A percentile compares a stretch with the other conserved stretches of the same genome.
phyloP scores from a whole-genome alignment of 352 stramenopile species.

The Pythium volutum region DNA sequence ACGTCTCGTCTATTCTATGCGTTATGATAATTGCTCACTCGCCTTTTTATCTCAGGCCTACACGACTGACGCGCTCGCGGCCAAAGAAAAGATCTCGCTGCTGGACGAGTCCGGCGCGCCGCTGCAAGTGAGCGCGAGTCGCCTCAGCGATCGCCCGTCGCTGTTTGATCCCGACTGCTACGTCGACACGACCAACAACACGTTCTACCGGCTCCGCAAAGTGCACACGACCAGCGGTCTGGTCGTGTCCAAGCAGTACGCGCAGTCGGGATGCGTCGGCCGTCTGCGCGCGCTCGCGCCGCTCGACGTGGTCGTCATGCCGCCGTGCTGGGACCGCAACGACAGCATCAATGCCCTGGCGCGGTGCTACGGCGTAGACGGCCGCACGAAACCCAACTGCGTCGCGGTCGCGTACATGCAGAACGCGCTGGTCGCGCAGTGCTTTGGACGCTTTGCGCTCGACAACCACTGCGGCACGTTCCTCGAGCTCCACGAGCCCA shows the following conservation, averaged over 20 bases:
- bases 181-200: constrained; percentile 40
- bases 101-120: constrained; percentile 61
- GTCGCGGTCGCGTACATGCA: constrained; percentile 80
- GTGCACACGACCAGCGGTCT: constrained; percentile 38
- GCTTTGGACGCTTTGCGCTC: constrained; percentile 58
- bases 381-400: constrained; percentile 50
- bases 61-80: constrained; percentile 31
- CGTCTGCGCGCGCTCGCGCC: constrained; percentile 45
- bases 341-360: constrained; percentile 59
- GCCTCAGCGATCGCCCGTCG: constrained; percentile 63
- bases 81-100: constrained; percentile 59
- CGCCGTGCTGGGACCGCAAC: constrained; percentile 85
- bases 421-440: constrained; percentile 76
- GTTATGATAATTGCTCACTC: background rate
- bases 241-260: constrained; percentile 48
- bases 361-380: constrained; percentile 65
- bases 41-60: constrained; percentile 31
- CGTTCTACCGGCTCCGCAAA: constrained; percentile 63
- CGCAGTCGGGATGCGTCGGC: constrained; percentile 51
- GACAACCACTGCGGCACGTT: constrained; percentile 85
- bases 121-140: constrained; percentile 58
- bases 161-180: constrained; percentile 75
- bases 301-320: constrained; percentile 46
- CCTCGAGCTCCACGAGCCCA: constrained; percentile 74
- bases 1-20: background rate